Evolutionary conservation across 805 yeast genomes (phyloP), one percentile per base, ranked within the genome.

Genomic region (Candida sithepensis): DNA sequence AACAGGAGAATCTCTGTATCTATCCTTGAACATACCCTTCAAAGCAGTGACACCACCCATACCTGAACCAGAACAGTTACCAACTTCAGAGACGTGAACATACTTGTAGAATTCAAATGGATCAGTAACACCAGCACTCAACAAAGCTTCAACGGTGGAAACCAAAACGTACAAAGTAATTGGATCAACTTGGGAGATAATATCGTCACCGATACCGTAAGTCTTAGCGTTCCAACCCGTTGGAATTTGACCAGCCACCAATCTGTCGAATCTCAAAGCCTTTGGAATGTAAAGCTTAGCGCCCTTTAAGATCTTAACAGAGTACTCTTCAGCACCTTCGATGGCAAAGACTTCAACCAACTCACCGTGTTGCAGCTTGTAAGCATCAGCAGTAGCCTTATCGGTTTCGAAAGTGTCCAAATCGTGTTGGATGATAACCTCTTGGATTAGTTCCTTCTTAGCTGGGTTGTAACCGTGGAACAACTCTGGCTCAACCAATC

Each of bases 21-120:
- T 84, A 66, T 92, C 96, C 71, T 80, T 90, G 78, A 90, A 94
- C 98, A 94, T 94, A 61, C 97, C 97, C 70, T 95, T 88, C 65
- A 94, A 74, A 45, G 99, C 99, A 59, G 86, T 69, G 61, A 92
- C 95, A 85, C 99, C 99, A 73, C 99, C 99, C 96, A 94, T 92
- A 82, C 99, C 99, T 48, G 97, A 90, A 76, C 99, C 99, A 42
- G 96, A 86, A 79, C 98, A 91, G 81, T 92, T 95, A 76, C 99
- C 99, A 59, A 94, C 90, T 73, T 94, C 98, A 41, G 98, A 90
- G 48, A 94, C 96, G 70, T 94, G 99, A 43, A 95, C 96, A 68
- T 94, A 95, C 74, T 92, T 85, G 79, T 94, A 94, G 79, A 95
- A 89, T 75, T 94, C 99, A 69, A 90, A 94, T 55, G 99, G 99